Conservation (phyloP, 306 rosid species). For the Crataegus laevigata region DNA sequence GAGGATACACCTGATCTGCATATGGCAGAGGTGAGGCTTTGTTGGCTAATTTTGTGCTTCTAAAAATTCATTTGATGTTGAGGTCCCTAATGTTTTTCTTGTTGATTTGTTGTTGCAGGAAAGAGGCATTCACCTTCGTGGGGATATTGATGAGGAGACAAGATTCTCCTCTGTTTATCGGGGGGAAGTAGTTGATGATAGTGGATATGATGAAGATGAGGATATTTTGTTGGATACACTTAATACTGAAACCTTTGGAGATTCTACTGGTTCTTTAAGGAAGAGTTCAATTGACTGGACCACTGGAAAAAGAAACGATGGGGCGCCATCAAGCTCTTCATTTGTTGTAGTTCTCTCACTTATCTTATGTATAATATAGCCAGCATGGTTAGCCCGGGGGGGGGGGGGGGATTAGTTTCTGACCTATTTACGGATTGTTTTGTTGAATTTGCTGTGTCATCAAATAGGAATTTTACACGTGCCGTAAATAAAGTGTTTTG, state of each 20-base stretch:
- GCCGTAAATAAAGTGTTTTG: neutral
- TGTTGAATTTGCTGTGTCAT: neutral
- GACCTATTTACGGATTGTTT: neutral
- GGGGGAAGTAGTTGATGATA: constrained; percentile 60
- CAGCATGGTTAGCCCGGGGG: neutral
- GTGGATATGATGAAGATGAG: constrained; percentile 61
- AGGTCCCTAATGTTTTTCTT: constrained; percentile 14
- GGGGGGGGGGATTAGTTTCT: neutral
- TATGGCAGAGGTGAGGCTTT: constrained; percentile 73
- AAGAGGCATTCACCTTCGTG: constrained; percentile 57
- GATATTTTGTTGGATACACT: constrained; percentile 49
- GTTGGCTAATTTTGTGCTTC: constrained; percentile 4
- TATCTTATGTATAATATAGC: neutral
- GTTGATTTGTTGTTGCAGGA: constrained; percentile 55
- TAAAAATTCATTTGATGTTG: neutral
- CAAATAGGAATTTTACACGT: neutral
- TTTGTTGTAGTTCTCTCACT: constrained; percentile 40
- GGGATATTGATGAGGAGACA: constrained; percentile 86
- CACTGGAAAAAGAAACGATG: constrained; percentile 43
- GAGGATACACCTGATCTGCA: constrained; percentile 95
- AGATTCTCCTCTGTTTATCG: constrained; percentile 83
- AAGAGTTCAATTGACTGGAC: constrained; percentile 36
- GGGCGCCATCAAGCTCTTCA: constrained; percentile 40
- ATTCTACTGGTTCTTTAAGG: constrained; percentile 30
- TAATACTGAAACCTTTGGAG: constrained; percentile 71